Evolutionary conservation across 2,329 filamentous ascomycete genomes (phyloP).

Genomic region (Chaetomium sp.): DNA sequence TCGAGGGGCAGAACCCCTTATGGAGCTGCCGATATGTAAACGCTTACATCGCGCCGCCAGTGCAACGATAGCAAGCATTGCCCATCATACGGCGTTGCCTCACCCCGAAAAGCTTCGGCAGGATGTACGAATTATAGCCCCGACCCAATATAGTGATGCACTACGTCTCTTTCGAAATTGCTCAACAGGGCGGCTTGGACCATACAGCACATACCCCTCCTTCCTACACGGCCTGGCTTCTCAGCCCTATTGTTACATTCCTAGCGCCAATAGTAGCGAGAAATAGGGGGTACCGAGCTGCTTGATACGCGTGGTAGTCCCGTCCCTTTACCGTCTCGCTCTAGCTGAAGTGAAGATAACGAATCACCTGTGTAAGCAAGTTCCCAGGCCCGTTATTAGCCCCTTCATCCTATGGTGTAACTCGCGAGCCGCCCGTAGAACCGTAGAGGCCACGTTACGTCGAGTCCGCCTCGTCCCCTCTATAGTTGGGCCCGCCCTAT

Average conservation of each 20-base stretch:
- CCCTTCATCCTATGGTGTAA: too few relatives aligned
- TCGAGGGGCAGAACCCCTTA: too few relatives aligned
- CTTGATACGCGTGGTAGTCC: constrained; percentile 12
- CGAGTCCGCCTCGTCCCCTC: constrained; percentile 12
- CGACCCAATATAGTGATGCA: constrained; percentile 10
- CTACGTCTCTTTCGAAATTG: neutral
- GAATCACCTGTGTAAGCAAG: too few relatives aligned
- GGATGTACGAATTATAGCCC: constrained; percentile 12
- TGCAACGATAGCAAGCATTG: constrained; percentile 14
- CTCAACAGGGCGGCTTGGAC: constrained; percentile 13
- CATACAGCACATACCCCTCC: constrained; percentile 1
- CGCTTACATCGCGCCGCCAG: constrained; percentile 12
- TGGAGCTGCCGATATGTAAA: too few relatives aligned
- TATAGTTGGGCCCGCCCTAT: too few relatives aligned
- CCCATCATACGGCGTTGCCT: constrained; percentile 12
- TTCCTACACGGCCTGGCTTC: constrained; percentile 12
- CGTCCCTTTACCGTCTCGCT: constrained; percentile 10
- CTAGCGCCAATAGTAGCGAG: constrained; percentile 9
- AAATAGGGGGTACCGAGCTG: constrained; percentile 10
- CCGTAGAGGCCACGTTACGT: neutral
- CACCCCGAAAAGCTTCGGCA: constrained; percentile 10
- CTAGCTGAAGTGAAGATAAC: too few relatives aligned
- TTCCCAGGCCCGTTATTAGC: too few relatives aligned
- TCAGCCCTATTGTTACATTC: constrained; percentile 9
- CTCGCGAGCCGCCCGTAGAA: constrained; percentile 8